A percentile compares a stretch with the other conserved stretches of the same genome.
phyloP scores from a whole-genome alignment of 768 basidiomycete genomes.

The Leccinum arenicola region DNA sequence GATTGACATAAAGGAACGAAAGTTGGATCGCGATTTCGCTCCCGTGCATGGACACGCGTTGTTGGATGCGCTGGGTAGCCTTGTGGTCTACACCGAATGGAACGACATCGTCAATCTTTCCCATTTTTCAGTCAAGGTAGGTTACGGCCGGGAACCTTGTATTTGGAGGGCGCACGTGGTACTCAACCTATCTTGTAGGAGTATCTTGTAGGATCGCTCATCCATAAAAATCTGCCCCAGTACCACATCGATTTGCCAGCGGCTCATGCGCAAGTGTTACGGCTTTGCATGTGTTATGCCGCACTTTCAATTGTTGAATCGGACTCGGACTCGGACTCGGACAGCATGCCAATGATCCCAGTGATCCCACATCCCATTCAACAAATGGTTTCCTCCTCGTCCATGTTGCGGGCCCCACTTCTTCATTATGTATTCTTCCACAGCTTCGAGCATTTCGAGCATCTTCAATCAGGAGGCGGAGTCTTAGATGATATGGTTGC shows the following conservation, averaged over 20 bases:
- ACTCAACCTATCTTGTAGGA: neutral
- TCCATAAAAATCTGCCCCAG: neutral
- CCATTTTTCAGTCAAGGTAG: constrained; percentile 20
- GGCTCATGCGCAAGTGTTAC: neutral
- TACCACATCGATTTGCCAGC: constrained; percentile 1
- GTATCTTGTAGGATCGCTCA: neutral
- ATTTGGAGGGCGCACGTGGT: neutral
- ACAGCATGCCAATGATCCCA: neutral
- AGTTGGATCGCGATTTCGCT: neutral
- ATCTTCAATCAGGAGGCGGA: neutral
- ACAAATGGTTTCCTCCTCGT: neutral
- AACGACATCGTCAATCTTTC: constrained; percentile 4
- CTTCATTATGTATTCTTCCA: neutral
- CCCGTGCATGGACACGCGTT: neutral
- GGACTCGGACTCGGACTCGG: neutral
- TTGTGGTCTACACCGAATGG: constrained; percentile 10
- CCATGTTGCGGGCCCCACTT: neutral
- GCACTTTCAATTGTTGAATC: neutral
- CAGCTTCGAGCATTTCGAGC: neutral
- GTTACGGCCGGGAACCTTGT: neutral
- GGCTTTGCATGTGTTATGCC: neutral
- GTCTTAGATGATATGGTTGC: neutral
- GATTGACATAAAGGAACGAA: constrained; percentile 6
- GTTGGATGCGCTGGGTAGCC: constrained; percentile 10
- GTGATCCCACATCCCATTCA: too few species aligned